Conservation (phyloP, 1,139 yeast genomes). For the Saccharomyces pastorianus region DNA sequence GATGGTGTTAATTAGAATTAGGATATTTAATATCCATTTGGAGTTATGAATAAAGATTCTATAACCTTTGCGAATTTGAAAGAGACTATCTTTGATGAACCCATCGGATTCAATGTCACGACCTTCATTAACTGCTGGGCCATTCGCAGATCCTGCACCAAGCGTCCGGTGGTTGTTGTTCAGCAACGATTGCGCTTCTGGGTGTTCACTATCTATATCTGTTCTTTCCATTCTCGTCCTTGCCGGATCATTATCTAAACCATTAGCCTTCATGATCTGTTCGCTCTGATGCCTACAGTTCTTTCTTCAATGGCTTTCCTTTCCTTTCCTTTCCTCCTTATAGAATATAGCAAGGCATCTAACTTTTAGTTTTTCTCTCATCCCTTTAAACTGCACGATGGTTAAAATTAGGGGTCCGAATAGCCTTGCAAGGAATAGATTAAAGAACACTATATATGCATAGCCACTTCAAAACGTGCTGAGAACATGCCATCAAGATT, state of each 20-base stretch:
- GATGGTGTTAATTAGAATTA: constrained; percentile 22
- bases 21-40: constrained; percentile 18
- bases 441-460: neutral
- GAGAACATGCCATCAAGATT: neutral
- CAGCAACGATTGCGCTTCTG: constrained; percentile 5
- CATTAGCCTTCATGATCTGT: neutral
- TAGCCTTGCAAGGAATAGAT: neutral
- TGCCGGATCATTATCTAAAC: neutral
- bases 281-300: neutral
- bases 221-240: neutral
- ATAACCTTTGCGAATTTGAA: constrained; percentile 18
- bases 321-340: neutral
- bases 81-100: constrained; percentile 13
- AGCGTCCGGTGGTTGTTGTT: constrained; percentile 1
- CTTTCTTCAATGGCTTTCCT: neutral
- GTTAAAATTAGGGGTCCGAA: neutral
- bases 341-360: neutral
- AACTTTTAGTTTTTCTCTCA: neutral
- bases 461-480: neutral
- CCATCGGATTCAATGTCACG: constrained; percentile 11
- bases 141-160: constrained; percentile 1
- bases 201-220: neutral
- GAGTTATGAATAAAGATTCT: constrained; percentile 23
- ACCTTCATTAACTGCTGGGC: neutral
- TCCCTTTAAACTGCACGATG: neutral